These are phyloP conservation scores for Fusarium newnesense DNA, from an alignment of 2,329 filamentous ascomycete species.

Conservation along the genomic window DNA sequence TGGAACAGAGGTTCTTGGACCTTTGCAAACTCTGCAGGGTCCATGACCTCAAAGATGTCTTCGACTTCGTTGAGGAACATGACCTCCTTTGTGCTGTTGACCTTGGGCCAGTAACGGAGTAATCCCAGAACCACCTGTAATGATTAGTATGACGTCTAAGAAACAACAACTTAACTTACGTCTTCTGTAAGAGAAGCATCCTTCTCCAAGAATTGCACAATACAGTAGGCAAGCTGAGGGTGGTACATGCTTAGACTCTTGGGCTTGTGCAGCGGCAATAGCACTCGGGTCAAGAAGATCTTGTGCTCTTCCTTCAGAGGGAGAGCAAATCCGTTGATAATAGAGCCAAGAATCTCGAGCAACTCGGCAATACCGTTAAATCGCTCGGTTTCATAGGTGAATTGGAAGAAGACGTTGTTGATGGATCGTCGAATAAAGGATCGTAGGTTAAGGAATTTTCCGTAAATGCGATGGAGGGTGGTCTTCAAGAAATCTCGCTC, in stretches of 20 bases:
- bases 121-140: conserved; percentile 90
- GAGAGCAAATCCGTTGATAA: conserved; percentile 98
- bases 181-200: conserved; percentile 97
- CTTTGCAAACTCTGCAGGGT: conserved; percentile 97
- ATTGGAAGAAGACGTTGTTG: conserved; percentile 99
- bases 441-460: conserved; percentile 96
- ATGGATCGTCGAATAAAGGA: conserved; percentile 98
- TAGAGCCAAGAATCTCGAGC: conserved; percentile 95
- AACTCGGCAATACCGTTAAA: conserved; percentile 99
- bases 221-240: conserved; percentile 97
- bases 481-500: conserved; percentile 99
- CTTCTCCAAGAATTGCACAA: conserved; percentile 98
- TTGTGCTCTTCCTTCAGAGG: conserved; percentile 99
- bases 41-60: conserved; percentile 99
- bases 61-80: conserved; percentile 99
- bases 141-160: conserved; percentile 13
- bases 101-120: conserved; percentile 97
- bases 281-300: conserved; percentile 91
- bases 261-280: conserved; percentile 95
- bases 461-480: conserved; percentile 96
- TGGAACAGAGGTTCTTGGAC: conserved; percentile 98
- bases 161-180: conserved; percentile 56
- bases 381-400: conserved; percentile 97
- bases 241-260: conserved; percentile 99
- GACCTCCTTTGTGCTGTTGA: conserved; percentile 99